Evolutionary conservation across 2,329 filamentous ascomycete genomes (phyloP).

Genomic region (Hypoxylon sp.): DNA sequence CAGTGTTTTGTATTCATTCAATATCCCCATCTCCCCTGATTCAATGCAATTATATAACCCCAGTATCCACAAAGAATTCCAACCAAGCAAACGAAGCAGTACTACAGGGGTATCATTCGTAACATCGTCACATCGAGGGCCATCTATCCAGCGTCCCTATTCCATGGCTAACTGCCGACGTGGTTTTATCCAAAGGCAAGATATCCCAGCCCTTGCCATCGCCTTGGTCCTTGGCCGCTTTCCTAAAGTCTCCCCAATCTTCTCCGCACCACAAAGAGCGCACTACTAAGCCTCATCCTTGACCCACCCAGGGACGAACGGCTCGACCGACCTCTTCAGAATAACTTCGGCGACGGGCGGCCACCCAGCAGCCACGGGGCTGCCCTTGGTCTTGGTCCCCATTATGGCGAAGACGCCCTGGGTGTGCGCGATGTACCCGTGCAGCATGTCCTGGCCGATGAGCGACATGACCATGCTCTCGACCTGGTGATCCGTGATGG

Average conservation of each 20-base stretch:
- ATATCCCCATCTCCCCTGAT: background rate
- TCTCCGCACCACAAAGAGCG: background rate
- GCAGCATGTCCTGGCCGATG: slow-evolving; percentile 82
- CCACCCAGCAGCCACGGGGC: slow-evolving; percentile 78
- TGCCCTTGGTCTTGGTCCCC: slow-evolving; percentile 76
- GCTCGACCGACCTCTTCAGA: slow-evolving; percentile 61
- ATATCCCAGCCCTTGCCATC: background rate
- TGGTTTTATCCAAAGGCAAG: background rate
- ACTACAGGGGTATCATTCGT: slow-evolving; percentile 5
- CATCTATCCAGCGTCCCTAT: background rate
- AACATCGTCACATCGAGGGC: background rate
- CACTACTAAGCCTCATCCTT: slow-evolving; percentile 35
- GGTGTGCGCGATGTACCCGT: slow-evolving; percentile 85
- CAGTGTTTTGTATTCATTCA: background rate
- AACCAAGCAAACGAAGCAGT: background rate
- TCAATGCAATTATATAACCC: background rate
- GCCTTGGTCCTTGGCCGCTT: background rate
- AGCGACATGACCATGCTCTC: slow-evolving; percentile 82
- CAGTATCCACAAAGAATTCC: background rate
- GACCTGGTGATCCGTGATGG: slow-evolving; percentile 72
- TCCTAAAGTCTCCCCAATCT: background rate
- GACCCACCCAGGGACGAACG: slow-evolving; percentile 58
- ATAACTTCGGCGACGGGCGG: slow-evolving; percentile 80
- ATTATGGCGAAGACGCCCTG: slow-evolving; percentile 84
- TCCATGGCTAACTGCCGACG: background rate